phyloP scores from a whole-genome alignment of 163 green algal species.

The Scenedesmus sp. region DNA sequence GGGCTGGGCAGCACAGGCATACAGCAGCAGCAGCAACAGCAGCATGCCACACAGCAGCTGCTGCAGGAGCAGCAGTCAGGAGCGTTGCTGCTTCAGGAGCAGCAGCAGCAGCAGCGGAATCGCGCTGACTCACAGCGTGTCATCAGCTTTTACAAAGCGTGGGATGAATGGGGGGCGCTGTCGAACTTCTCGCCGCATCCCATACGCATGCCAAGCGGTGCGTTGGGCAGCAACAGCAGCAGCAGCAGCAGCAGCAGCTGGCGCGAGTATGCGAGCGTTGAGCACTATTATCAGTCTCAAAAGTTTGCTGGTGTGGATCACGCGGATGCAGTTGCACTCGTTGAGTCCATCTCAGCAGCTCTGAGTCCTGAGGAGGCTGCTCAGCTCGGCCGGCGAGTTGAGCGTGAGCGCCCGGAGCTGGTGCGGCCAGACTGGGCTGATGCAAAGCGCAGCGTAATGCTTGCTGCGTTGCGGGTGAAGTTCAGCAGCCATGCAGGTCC shows the following conservation, averaged over 20 bases:
- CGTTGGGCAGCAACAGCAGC: slow-evolving; percentile 1
- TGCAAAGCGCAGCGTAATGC: slow-evolving; percentile 92
- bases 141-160: slow-evolving; percentile 84
- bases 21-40: slow-evolving; percentile 7
- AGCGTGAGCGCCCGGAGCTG: slow-evolving; percentile 82
- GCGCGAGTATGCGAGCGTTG: slow-evolving; percentile 80
- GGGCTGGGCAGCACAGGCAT: slow-evolving; percentile 16
- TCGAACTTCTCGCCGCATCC: slow-evolving; percentile 96
- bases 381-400: slow-evolving; percentile 79
- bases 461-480: slow-evolving; percentile 86
- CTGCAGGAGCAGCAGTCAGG: slow-evolving; percentile 24
- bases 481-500: slow-evolving; percentile 84
- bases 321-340: slow-evolving; percentile 65
- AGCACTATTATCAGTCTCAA: slow-evolving; percentile 98
- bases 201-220: slow-evolving; percentile 76
- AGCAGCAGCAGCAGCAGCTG: neutral
- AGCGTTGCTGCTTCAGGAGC: slow-evolving; percentile 35
- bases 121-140: slow-evolving; percentile 4
- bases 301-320: slow-evolving; percentile 85
- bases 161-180: slow-evolving; percentile 91
- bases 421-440: slow-evolving; percentile 86
- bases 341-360: slow-evolving; percentile 71
- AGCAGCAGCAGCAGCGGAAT: slow-evolving; percentile 44
- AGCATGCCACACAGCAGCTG: slow-evolving; percentile 8
- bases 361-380: slow-evolving; percentile 93